Evolutionary conservation across 2,329 filamentous ascomycete species (phyloP), one percentile per base, ranked within the genome.

Genomic region (Pseudopithomyces maydicus): DNA sequence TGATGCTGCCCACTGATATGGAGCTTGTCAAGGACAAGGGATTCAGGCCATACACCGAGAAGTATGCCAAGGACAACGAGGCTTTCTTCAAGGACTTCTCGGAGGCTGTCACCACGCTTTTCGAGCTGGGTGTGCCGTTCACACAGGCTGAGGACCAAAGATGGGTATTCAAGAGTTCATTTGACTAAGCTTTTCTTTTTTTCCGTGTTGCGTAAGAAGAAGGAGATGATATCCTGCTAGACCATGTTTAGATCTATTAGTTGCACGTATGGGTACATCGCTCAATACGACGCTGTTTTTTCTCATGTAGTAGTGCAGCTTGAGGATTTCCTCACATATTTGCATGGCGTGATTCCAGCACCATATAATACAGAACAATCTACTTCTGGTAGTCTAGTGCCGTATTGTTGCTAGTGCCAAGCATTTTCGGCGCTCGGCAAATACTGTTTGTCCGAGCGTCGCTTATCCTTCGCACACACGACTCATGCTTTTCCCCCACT

Each of bases 1-100:
- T 99, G 95, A 98, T 99, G 94, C 82, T 99, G 77, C 95, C 95
- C 52, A 90, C 92, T 64, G 94, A 99, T 74, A 88, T 96, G 80
- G 90, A 89, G 55, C 83, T 98, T 55, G 80, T 96, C 72, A 86
- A 93, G 81, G 94, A 98, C 81, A 94, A 94, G 85, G 83, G 82
- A 65, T 96, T 98, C 84, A 87, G 85, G 79, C 81, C 85, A 72
- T 88, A 85, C 71, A 91, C 94, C 29, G 88, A 96, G 78, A 87
- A 88, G 77, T 98, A 97, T 75, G 93, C 94, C 71, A 91, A 91
- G 83, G 91, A 97, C 79, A 91, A 91, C 77, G 90, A 92, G 55
- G 82, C 82, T 50, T 99, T 97, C 86, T 98, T 98, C 86, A 89
- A 89, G 78, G 94, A 98, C 77, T 99, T 98, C 77, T 83, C 88